Evolutionary conservation across 371 early-diverging fungal species (phyloP).

Genomic region (Mycotypha africana): DNA sequence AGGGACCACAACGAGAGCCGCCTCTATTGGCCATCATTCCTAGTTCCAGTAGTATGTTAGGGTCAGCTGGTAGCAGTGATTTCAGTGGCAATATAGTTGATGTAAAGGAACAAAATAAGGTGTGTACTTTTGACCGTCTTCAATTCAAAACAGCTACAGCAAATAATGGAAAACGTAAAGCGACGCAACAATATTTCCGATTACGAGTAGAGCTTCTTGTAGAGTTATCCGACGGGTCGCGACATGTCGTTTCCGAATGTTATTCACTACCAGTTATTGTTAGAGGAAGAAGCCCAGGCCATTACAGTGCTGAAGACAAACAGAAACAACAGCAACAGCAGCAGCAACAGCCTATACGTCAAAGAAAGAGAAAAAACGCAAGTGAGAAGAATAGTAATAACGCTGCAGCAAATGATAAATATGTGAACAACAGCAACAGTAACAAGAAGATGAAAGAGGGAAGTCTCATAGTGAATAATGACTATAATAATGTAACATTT

Average conservation of each 20-base stretch:
- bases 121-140: slow-evolving; percentile 75
- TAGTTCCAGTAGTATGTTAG: slow-evolving; percentile 23
- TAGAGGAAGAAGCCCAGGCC: slow-evolving; percentile 85
- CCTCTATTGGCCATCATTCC: slow-evolving; percentile 40
- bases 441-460: background rate
- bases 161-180: slow-evolving; percentile 75
- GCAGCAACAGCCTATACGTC: background rate
- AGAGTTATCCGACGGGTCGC: slow-evolving; percentile 38
- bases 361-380: background rate
- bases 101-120: slow-evolving; percentile 19
- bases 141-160: slow-evolving; percentile 89
- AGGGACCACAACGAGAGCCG: slow-evolving; percentile 76
- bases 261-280: slow-evolving; percentile 78
- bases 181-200: slow-evolving; percentile 80
- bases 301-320: slow-evolving; percentile 58
- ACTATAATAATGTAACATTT: no score
- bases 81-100: no score
- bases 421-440: background rate
- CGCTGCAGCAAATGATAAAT: background rate
- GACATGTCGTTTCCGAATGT: slow-evolving; percentile 49
- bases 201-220: slow-evolving; percentile 57
- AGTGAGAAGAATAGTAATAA: no score
- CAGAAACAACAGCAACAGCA: background rate
- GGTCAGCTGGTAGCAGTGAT: slow-evolving; percentile 10
- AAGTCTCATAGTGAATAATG: no score